Base-by-base conservation (phyloP, 2,329 filamentous ascomycete species). In the Diaporthe capsici region DNA sequence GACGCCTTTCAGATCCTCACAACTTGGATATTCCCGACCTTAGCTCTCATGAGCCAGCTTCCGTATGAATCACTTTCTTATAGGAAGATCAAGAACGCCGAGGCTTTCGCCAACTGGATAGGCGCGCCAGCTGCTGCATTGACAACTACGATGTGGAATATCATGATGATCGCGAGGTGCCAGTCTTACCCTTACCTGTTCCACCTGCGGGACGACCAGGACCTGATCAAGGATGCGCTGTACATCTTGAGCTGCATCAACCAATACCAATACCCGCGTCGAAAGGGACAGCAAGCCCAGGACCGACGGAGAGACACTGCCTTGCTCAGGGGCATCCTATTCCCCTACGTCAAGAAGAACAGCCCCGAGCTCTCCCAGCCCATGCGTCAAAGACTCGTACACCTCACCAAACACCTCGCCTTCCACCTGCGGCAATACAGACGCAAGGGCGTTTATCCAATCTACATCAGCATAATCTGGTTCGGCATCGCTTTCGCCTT, bases 11-110 rank as follows among this genome's bases (percentile, higher is more conserved):
- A 67, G 4, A 67, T 67, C 12, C 61, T 67, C 2, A 67, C 61
- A 3, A 67, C 44, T 5, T 67, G 61, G 61, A 67, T 67, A 34
- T 67, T 67, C 3, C 61, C 61, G 1, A 67, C 61, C 2, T 20
- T 67, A 5, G 61, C 61, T 17, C 61, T 67, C 22, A 67, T 67
- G 61, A 67, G 61, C 12, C 61, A 67, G 22, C 28, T 67, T 2
- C 61, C 61, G 0, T 67, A 67, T 2, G 61, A 67, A 6, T 67
- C 61, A 8, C 61, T 67, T 4, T 67, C 61, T 1, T 67, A 67
- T 25, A 44, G 28, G 28, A 67, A 67, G 61, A 67, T 67, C 28
- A 67, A 67, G 61, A 67, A 67, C 28, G 61, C 61, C 31, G 61
- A 49, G 25, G 44, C 61, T 9, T 67, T 67, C 7, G 61, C 61